Evolutionary conservation across 352 stramenopile species (phyloP), one percentile per base, ranked within the genome.

Genomic region (Globisporangium lucens): DNA sequence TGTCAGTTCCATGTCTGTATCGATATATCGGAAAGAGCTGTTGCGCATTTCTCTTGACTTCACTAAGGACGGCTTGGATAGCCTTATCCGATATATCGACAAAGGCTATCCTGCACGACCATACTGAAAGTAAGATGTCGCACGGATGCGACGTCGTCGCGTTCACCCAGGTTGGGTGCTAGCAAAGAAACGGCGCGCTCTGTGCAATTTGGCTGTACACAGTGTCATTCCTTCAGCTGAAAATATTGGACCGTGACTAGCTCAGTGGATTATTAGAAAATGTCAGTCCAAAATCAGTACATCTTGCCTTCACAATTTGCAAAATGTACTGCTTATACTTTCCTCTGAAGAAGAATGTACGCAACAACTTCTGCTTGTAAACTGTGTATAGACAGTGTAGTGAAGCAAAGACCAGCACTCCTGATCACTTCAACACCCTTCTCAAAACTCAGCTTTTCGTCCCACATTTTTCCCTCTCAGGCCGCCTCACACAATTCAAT

Each of bases 401-500:
- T 49, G 41, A 49, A 4, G 41, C 41, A 49, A 49, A 49, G 41
- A 49, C 41, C 41, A 49, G 35, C 35, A 41, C 35, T 41, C 35
- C 35, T 12, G 10, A 51, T 6, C 5, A 51, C 43, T 51, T 51
- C 17, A 51, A 24, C 43, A 47, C 41, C 4, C 24, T 24, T 24
- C 24, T 24, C 24, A 24, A 24, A 24, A 24, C 24, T 41, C 35
- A 41, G 35, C 35, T 47, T 47, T 46, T 20, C 41, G 4, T n/a
- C 15, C 3, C 41, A 47, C 13, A 47, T n/a, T n/a, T n/a, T 8
- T n/a, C 17, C 12, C 13, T n/a, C 41, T 13, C 27, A 43, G 27
- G 3, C 24, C 20, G n/a, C 27, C 15, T 49, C 27, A 33, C 47
- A 67, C 47, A 67, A 67, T 51, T n/a, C 4, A 61, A 61, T 67